Base-by-base conservation (phyloP, 2,329 filamentous ascomycete genomes). In the Ophiostoma quercus region DNA sequence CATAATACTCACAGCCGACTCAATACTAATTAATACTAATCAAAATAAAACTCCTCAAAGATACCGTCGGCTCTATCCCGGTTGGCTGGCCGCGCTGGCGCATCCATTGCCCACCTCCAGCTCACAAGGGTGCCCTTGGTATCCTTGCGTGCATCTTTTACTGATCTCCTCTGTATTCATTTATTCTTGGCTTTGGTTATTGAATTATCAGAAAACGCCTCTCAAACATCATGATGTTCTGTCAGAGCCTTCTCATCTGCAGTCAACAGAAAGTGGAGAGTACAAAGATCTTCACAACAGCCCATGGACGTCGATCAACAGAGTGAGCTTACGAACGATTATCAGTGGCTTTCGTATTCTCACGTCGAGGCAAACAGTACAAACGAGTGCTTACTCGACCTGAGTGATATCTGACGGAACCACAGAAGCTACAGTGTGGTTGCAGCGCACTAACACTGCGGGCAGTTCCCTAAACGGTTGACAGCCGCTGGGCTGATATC, bases 401-500 rank as follows among this genome's bases (percentile, higher is more conserved):
- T 7, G 22, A 14, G 51, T 25, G 51, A 25, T 57, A 57, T 29
- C 25, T 29, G 25, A 29, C 25, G 25, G 25, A 29, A 34, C 34
- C 34, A 34, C 34, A 6, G 34, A 34, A 34, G 34, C 34, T 34
- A 11, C 47, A 54, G 51, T 25, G n/a, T 57, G 22, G 51, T 25
- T 25, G 51, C 51, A 25, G 22, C 12, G 51, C 51, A 57, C 51
- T 25, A 57, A 57, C 51, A 25, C 51, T 57, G 51, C 51, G 51
- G 51, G 11, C 51, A 25, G n/a, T 57, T 57, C 51, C 51, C 51
- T 57, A 57, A 57, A 11, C 51, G 51, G 51, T 57, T 57, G n/a
- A 25, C 51, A 47, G 19, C 16, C 43, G 43, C 51, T 62, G 29
- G 57, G 54, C 54, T 60, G 22, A 54, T 54, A 29, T 29, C 25